A percentile compares a stretch with the other conserved stretches of the same genome.
These are phyloP conservation scores for Crassisporium funariophilum DNA, from an alignment of 768 basidiomycete species.

Conservation along the genomic window DNA sequence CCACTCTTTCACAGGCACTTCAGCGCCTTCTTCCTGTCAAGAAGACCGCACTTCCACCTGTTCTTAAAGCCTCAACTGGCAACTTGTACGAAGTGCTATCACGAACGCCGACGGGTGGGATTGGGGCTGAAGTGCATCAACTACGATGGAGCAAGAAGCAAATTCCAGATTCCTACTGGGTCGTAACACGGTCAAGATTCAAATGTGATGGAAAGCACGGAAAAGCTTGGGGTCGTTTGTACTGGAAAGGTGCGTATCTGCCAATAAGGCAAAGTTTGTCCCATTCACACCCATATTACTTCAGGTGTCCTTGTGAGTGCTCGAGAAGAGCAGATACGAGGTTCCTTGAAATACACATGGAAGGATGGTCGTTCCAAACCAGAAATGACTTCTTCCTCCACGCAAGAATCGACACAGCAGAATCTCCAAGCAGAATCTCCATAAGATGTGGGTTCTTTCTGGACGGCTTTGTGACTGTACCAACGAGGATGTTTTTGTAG, in stretches of 20 bases:
- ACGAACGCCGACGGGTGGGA: slow-evolving; percentile 63
- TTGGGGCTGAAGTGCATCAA: slow-evolving; percentile 72
- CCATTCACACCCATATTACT: slow-evolving; percentile 1
- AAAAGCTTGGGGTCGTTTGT: slow-evolving; percentile 79
- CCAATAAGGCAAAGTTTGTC: not conserved
- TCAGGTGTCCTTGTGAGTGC: slow-evolving; percentile 63
- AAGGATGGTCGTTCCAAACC: slow-evolving; percentile 55
- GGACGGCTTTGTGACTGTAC: too few species aligned
- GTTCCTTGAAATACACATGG: slow-evolving; percentile 79
- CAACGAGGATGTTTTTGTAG: too few species aligned
- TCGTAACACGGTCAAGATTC: slow-evolving; percentile 68
- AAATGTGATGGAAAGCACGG: slow-evolving; percentile 77
- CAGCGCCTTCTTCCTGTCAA: slow-evolving; percentile 41
- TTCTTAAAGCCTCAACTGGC: slow-evolving; percentile 56
- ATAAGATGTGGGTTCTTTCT: too few species aligned
- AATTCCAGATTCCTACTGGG: slow-evolving; percentile 72
- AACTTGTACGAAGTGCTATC: slow-evolving; percentile 77
- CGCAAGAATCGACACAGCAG: too few species aligned
- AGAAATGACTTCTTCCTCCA: too few species aligned
- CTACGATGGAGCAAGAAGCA: slow-evolving; percentile 72
- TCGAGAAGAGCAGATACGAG: slow-evolving; percentile 64
- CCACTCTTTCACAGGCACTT: slow-evolving; percentile 29
- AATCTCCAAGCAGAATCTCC: too few species aligned
- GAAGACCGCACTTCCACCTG: slow-evolving; percentile 56
- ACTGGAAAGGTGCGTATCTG: slow-evolving; percentile 74